Evolutionary conservation across 306 rosid species (phyloP), one percentile per base, ranked within the genome.

Genomic region (Medicago truncatula): DNA sequence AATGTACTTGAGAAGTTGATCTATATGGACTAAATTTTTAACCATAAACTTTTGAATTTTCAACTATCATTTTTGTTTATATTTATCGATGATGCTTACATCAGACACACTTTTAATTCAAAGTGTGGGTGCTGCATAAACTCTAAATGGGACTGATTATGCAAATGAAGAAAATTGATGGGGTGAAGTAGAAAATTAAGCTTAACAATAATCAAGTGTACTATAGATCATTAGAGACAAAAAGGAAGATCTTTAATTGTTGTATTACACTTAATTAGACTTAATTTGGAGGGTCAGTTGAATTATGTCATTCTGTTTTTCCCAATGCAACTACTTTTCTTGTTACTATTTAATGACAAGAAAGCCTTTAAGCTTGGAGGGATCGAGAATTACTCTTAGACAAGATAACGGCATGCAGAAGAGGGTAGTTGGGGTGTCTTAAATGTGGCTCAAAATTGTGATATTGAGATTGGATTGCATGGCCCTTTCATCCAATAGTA

Each of bases 351-450:
- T 85, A 70, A 71, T 84, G 88, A 20, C 28, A 69, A 69, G 60
- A 85, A 61, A 85, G 57, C 81, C 46, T 82, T 80, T 70, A 69
- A 39, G 77, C 74, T 69, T 76, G 65, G 81, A 75, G 62, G 89
- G 83, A n/a, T n/a, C n/a, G n/a, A 85, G 85, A 85, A 83, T 70
- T n/a, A n/a, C n/a, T n/a, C n/a, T 31, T 17, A 67, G 73, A 69
- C 82, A 82, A 81, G 74, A 64, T 59, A 75, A 76, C 57, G 80
- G 77, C 77, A 78, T 52, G 78, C 80, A 68, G 78, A 75, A 79
- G 76, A 49, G 81, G 89, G 85, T 77, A 83, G 88, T 78, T 83
- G 77, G 46, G 20, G 80, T 62, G 79, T 71, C 81, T 81, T 91
- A 79, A 87, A 83, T 84, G 89, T 80, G 43, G 18, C 21, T 21